Percentiles rank a stretch among this genome's conserved stretches.
Evolutionary conservation across 352 stramenopile species (phyloP).

Genomic region (Elongisporangium anandrum): DNA sequence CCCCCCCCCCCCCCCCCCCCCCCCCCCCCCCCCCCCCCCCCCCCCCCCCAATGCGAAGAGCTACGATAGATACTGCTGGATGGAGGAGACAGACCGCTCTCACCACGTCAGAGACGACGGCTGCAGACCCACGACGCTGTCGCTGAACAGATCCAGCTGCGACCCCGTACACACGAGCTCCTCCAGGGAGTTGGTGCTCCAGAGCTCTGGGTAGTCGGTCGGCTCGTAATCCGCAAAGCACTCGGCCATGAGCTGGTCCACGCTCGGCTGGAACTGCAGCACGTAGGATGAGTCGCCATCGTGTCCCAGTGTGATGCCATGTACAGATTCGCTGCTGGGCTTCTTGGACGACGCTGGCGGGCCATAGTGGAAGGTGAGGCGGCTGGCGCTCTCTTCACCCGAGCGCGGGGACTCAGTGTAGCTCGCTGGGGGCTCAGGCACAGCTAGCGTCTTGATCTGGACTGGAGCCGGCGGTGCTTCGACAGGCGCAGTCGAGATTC

Average conservation of each 20-base stretch:
- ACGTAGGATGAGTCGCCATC: conserved; percentile 8
- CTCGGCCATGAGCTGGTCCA: conserved; percentile 19
- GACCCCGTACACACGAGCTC: conserved; percentile 20
- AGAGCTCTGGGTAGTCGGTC: conserved; percentile 32
- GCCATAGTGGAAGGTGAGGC: background rate
- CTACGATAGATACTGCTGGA: background rate
- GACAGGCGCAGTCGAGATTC: background rate
- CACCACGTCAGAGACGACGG: background rate
- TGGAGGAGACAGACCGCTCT: background rate
- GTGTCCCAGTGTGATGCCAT: background rate
- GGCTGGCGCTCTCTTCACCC: background rate
- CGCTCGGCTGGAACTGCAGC: conserved; percentile 4
- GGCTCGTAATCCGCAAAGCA: conserved; percentile 48
- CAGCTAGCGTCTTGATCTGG: background rate
- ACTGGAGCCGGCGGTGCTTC: background rate
- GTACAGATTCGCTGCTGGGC: background rate
- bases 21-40: no score
- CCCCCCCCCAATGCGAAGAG: background rate
- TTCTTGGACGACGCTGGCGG: background rate
- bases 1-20: no score
- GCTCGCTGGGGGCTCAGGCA: background rate
- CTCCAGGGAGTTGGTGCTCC: conserved; percentile 51
- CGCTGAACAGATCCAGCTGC: conserved; percentile 33
- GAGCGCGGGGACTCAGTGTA: background rate
- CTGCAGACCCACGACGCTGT: conserved; percentile 5